Percentiles rank a stretch among this genome's conserved stretches.
phyloP scores from a whole-genome alignment of 73 alveolate genomes.

The Blepharisma japonicum region DNA sequence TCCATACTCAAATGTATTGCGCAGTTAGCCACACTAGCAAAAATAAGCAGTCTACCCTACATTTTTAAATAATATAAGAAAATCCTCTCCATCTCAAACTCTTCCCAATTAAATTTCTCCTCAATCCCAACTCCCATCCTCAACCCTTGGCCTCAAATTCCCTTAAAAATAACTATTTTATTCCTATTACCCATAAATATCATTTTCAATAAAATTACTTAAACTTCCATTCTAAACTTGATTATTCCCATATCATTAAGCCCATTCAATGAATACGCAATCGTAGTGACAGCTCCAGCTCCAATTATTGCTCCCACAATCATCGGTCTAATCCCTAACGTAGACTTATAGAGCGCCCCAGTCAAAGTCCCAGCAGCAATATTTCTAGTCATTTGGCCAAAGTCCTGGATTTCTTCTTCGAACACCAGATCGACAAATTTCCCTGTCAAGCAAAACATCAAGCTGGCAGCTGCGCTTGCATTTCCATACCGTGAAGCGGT shows the following conservation, averaged over 20 bases:
- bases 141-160: too few relatives aligned
- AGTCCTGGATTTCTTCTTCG: conserved; percentile 33
- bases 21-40: too few relatives aligned
- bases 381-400: conserved; percentile 22
- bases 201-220: neutral
- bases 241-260: conserved; percentile 14
- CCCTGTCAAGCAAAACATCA: conserved; percentile 21
- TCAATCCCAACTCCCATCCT: too few relatives aligned
- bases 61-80: too few relatives aligned
- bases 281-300: neutral
- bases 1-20: too few relatives aligned
- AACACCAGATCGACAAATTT: conserved; percentile 25
- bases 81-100: too few relatives aligned
- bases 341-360: conserved; percentile 19
- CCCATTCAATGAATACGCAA: neutral
- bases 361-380: conserved; percentile 12
- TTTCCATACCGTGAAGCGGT: conserved; percentile 27
- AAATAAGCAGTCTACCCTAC: too few relatives aligned
- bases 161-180: too few relatives aligned
- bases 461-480: conserved; percentile 26
- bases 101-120: too few relatives aligned
- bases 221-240: conserved; percentile 24
- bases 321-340: conserved; percentile 32
- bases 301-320: conserved; percentile 25
- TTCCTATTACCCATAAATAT: too few relatives aligned